Conservation (phyloP, 2,329 filamentous ascomycete species). For the Hyphodiscus sp. region DNA sequence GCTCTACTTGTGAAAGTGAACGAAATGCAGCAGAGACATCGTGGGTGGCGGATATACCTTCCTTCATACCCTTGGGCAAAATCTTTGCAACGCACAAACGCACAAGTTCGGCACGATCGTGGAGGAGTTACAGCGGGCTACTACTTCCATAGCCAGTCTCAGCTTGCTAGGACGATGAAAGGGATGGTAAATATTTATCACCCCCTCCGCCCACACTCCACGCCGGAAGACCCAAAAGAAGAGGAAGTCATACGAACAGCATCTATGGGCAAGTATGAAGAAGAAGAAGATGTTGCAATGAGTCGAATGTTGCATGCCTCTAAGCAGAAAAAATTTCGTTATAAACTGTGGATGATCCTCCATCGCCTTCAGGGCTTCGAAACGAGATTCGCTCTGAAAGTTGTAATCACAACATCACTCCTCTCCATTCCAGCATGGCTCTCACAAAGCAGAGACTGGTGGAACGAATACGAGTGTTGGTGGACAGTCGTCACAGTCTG, state of each 20-base stretch:
- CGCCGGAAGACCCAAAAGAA: conserved; percentile 11
- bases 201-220: conserved; percentile 20
- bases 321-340: conserved; percentile 36
- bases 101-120: conserved; percentile 52
- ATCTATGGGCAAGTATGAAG: conserved; percentile 27
- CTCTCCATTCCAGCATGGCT: conserved; percentile 50
- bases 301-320: conserved; percentile 33
- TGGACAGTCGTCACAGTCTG: conserved; percentile 44
- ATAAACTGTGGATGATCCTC: conserved; percentile 42
- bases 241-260: conserved; percentile 21
- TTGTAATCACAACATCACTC: conserved; percentile 43
- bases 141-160: conserved; percentile 32
- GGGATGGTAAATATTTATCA: conserved; percentile 31
- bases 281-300: conserved; percentile 35
- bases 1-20: conserved; percentile 41
- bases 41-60: conserved; percentile 38
- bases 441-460: conserved; percentile 40
- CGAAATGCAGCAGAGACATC: conserved; percentile 38
- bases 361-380: conserved; percentile 52
- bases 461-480: conserved; percentile 49
- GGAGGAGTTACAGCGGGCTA: conserved; percentile 50
- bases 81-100: conserved; percentile 46
- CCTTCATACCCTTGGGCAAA: conserved; percentile 50
- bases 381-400: conserved; percentile 51
- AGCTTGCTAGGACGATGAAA: conserved; percentile 29